Percentiles rank a stretch among this genome's conserved stretches.
Evolutionary conservation across 2,329 filamentous ascomycete genomes (phyloP).

Genomic region (Sclerotinia subarctica): DNA sequence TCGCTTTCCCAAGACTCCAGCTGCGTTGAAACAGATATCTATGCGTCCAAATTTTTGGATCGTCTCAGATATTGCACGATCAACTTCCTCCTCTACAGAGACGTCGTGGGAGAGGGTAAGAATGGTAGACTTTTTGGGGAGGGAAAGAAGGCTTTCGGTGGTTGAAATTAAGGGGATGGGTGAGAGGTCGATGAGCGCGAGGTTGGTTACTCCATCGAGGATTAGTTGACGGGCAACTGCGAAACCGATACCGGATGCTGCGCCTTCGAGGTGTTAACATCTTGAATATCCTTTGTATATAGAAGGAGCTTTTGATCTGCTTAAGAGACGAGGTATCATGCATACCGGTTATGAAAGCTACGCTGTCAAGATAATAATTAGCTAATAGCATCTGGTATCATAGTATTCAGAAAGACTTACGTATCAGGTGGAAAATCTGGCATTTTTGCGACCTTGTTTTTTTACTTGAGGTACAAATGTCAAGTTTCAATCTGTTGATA

Average conservation of each 20-base stretch:
- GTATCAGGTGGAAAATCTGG: neutral
- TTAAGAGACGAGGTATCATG: neutral
- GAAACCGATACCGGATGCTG: conserved; percentile 30
- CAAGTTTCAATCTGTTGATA: neutral
- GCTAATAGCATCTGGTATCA: too few species aligned
- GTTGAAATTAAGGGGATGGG: conserved; percentile 4
- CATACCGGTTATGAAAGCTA: conserved; percentile 31
- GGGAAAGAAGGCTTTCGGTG: neutral
- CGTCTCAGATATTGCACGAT: conserved; percentile 34
- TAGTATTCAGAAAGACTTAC: neutral
- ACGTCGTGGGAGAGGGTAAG: conserved; percentile 23
- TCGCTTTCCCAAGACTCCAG: conserved; percentile 32
- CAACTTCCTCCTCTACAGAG: conserved; percentile 26
- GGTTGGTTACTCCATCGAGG: conserved; percentile 25
- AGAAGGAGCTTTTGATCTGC: neutral
- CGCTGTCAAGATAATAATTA: conserved; percentile 17
- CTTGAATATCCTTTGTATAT: neutral
- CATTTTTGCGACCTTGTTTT: neutral
- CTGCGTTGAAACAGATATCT: conserved; percentile 54
- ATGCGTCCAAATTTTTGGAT: conserved; percentile 51
- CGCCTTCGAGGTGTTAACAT: conserved; percentile 21
- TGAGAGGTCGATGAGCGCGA: conserved; percentile 29
- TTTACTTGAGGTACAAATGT: too few species aligned
- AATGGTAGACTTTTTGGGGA: conserved; percentile 10
- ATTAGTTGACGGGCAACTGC: conserved; percentile 28